Base-by-base conservation (phyloP, 495 filamentous ascomycete species). In the Glarea lozoyensis region DNA sequence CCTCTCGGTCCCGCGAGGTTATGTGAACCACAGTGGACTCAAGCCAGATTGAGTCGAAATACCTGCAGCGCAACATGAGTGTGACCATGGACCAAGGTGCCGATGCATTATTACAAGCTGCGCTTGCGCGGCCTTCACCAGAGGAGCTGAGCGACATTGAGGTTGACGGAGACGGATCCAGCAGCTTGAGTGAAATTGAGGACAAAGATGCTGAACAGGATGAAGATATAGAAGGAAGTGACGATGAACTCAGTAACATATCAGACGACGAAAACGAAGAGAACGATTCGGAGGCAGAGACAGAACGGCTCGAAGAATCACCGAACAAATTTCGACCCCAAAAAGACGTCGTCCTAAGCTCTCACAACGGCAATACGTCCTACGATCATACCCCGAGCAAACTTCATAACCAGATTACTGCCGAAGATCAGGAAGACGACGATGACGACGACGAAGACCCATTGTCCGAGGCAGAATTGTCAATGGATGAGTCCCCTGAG, bases 251-350 rank as follows among this genome's bases (percentile, higher is more conserved):
- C 13, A 56, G 58, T 43, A 56, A 62, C 46, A 68, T 70, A 29
- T 75, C 73, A 23, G 75, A 79, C 49, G 71, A 75, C 42, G 72
- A 72, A 37, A 83, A 83, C 52, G 90, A 97, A 64, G 72, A 72
- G 37, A 83, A 83, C 52, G 90, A 97, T 64, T 94, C 92, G n/a
- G 92, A 98, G 63, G 92, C 93, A 20, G 92, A 96, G 66, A 98
- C 92, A 6, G 93, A 97, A 65, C 79, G 93, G 39, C 72, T 97
- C 53, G 90, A 93, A 51, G 79, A 85, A 56, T 89, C 90, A n/a
- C 93, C 92, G 16, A 78, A 84, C 43, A 87, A 89, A 48, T 64
- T 68, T 51, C 72, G 71, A 52, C 58, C 62, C 22, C 70, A 72
- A 48, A 69, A 69, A 52, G 74, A 82, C 60, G 80, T 86, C 36